These are phyloP conservation scores for Saturnispora halmiae DNA, from an alignment of 805 yeast species.

Conservation along the genomic window DNA sequence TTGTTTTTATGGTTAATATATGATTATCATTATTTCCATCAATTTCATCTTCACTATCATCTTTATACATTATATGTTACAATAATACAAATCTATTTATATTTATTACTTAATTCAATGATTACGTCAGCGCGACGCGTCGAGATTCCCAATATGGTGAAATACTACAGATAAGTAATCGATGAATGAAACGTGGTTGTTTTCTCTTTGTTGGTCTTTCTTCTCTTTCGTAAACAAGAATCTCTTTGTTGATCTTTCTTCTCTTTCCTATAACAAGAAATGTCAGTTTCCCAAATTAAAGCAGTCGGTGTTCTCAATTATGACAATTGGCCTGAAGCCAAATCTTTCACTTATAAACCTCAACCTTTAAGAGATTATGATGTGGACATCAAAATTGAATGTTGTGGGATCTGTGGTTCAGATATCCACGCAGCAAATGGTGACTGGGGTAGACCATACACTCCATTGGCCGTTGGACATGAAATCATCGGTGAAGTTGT, in stretches of 20 bases:
- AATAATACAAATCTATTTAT: no score
- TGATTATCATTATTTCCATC: no score
- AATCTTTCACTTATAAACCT: conserved; percentile 15
- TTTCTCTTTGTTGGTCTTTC: no score
- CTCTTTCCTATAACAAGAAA: background rate
- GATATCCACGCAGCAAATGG: conserved; percentile 40
- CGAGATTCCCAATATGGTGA: no score
- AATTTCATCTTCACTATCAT: no score
- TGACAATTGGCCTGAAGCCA: conserved; percentile 17
- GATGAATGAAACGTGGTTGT: no score
- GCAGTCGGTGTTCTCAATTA: conserved; percentile 18
- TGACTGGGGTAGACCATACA: conserved; percentile 16
- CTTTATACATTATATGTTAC: no score
- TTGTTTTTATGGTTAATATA: no score
- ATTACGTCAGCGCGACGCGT: no score
- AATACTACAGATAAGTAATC: no score
- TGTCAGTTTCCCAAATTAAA: conserved; percentile 10
- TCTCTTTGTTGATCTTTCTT: background rate
- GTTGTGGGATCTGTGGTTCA: conserved; percentile 43
- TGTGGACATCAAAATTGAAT: conserved; percentile 38
- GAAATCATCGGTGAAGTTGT: conserved; percentile 39
- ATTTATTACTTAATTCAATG: no score
- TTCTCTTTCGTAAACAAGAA: no score
- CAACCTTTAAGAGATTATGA: conserved; percentile 19
- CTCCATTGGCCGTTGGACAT: conserved; percentile 34